Base-by-base conservation (phyloP, 305 asterid species). In the Fraxinus latifolia region DNA sequence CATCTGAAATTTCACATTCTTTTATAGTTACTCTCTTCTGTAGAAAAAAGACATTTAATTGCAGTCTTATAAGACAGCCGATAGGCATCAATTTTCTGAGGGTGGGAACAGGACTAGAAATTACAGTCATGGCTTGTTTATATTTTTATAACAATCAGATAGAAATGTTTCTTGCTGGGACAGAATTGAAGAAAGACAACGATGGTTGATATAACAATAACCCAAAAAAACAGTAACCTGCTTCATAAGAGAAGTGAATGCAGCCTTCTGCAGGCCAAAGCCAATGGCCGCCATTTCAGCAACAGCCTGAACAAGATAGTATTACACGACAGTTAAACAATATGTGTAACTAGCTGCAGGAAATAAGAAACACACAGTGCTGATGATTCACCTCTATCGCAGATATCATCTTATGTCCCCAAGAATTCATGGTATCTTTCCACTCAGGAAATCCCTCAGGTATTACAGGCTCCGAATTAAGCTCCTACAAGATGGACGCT, bases 241-340 rank as follows among this genome's bases (percentile, higher is more conserved):
- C 89, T 91, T 91, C 99, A 96, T 96, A 72, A 93, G 89, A 89
- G 98, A 94, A 85, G 97, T 94, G 85, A 96, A 96, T 62, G 99
- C 98, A 85, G 92, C 98, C 89, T 90, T 94, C 74, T 92, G 87
- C 88, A 96, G 88, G 80, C 97, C 99, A 91, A 96, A 96, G 37
- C 99, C 99, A 79, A 93, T 89, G 2, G 98, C 99, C 34, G 98
- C 99, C 98, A 96, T 93, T 89, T 96, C 98, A 72, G 98, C 97
- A 87, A 94, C 98, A 77, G 81, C 94, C 99, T 96, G 85, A 80
- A 76, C 87, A 84, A 86, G 55, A 81, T 8, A 62, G 73, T 80
- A 84, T 31, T 44, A 67, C 39, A 53, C 77, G 65, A 68, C 50
- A 77, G 42, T 74, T 81, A 81, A 29, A 77, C 58, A 53, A 58